Base-by-base conservation (phyloP, 2,329 filamentous ascomycete genomes). In the Zymoseptoria crescenta region DNA sequence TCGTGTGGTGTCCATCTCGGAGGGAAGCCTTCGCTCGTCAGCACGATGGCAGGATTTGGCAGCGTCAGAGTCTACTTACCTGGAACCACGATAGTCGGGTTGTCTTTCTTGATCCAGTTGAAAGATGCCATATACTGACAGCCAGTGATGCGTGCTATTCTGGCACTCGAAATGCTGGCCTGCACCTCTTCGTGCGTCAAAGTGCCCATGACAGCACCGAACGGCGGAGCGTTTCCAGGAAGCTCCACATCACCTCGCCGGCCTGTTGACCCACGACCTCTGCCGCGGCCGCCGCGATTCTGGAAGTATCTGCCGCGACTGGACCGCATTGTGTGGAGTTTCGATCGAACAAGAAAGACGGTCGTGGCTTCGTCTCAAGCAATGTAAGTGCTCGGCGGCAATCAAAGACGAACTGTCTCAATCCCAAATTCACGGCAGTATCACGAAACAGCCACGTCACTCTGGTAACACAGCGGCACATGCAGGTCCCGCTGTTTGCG, bases 1-100 rank as follows among this genome's bases (percentile, higher is more conserved):
- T 62, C 24, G 0, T 74, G 71, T 9, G 81, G 80, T 3, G 75
- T 78, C 81, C 81, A 84, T 4, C 64, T 67, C 7, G 80, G 78
- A 19, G 81, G 82, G 53, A 71, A 73, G 2, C 81, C 81, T 83
- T 27, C 53, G 49, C 1, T 52, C 20, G 24, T 60, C 55, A 60
- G 65, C 51, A 66, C 27, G 8, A 29, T 41, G 45, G 49, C 13
- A 8, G 16, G 19, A 27, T 49, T 8, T 20, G 5, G 27, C 28
- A 24, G n/a, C 10, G 30, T 19, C 16, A 16, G 24, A 54, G n/a
- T 4, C 21, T 24, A 59, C 72, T 61, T 59, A 78, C 79, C 79
- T 64, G 79, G 79, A 30, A 78, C 68, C 3, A 79, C 57, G 10
- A 83, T 79, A 0, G 71, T 74, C 5, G 75, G 72, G 30, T 28